Conservation (phyloP, 257 asterid genomes). For the Rauvolfia tetraphylla region DNA sequence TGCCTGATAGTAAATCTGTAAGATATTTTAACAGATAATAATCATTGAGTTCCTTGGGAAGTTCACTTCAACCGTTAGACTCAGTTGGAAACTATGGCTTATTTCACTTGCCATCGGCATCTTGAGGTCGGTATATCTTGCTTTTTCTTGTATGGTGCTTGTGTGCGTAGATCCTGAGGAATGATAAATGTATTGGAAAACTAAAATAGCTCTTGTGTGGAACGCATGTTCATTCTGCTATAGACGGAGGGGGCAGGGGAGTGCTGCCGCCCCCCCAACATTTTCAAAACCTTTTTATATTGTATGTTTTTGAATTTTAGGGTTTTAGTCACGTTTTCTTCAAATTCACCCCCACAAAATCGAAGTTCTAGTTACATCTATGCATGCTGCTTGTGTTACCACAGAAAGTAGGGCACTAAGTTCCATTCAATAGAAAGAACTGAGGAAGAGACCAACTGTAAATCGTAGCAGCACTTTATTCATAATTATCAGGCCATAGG, state of each 20-base stretch:
- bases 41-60: slow-evolving; percentile 80
- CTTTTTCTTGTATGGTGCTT: neutral
- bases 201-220: neutral
- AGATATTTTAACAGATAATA: slow-evolving; percentile 41
- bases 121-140: slow-evolving; percentile 45
- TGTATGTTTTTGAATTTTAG: too few species aligned
- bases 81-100: slow-evolving; percentile 56
- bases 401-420: neutral
- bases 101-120: slow-evolving; percentile 59
- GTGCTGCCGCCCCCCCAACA: too few species aligned
- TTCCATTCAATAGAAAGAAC: neutral
- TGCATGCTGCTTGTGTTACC: too few species aligned
- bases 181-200: neutral
- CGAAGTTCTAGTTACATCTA: too few species aligned
- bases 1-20: slow-evolving; percentile 18
- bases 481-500: neutral
- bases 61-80: slow-evolving; percentile 57
- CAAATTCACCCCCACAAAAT: too few species aligned
- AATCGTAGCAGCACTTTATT: neutral
- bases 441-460: neutral
- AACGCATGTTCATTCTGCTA: too few species aligned
- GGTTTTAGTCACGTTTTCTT: too few species aligned
- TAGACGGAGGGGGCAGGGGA: too few species aligned
- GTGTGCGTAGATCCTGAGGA: neutral
- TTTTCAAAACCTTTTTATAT: too few species aligned